Evolutionary conservation across 148 eudicot genomes (phyloP), one percentile per base, ranked within the genome.

Genomic region (Rhododendron henanense): DNA sequence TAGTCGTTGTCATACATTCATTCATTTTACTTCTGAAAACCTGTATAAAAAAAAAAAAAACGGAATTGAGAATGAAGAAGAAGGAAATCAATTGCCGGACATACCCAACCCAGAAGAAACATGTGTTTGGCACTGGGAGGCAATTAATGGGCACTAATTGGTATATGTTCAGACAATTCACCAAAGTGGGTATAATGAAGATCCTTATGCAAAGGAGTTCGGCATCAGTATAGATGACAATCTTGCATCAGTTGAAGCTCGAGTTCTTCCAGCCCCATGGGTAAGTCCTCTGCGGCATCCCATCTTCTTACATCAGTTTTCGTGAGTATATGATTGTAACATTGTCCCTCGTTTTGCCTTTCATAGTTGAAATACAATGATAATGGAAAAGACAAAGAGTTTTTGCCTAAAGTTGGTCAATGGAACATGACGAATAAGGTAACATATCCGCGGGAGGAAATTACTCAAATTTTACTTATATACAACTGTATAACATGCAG

Each of bases 381-480:
- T 61, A 86, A 85, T 37, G 97, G 95, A 25, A 92, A 91, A 86
- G 97, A 92, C 78, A 94, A 90, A 51, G 95, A 93, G 31, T 89
- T 90, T 88, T 75, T 94, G 61, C 97, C 97, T 18, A 94, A 93
- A 86, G 93, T 91, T 83, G 97, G 97, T 79, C 97, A 94, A 85
- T 94, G 97, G 97, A 94, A 94, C 81, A 94, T 94, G 97, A 88
- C 90, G 63, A 94, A 94, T 90, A 94, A 94, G 94, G 97, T 91
- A 90, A 37, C 78, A 53, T 63, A 67, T 31, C 19, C 7, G 3
- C 1, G 3, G 7, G 28, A 25, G 2, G 9, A 71, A 5, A 71
- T 31, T 71, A 31, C 0, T 71, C 21, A 33, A 4, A 3, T 33
- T 33, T 31, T 14, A 69, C 39, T 71, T 31, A 19, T 33, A 71